These are phyloP conservation scores for Colletotrichum coccodes DNA, from an alignment of 2,329 filamentous ascomycete genomes.

Conservation along the genomic window DNA sequence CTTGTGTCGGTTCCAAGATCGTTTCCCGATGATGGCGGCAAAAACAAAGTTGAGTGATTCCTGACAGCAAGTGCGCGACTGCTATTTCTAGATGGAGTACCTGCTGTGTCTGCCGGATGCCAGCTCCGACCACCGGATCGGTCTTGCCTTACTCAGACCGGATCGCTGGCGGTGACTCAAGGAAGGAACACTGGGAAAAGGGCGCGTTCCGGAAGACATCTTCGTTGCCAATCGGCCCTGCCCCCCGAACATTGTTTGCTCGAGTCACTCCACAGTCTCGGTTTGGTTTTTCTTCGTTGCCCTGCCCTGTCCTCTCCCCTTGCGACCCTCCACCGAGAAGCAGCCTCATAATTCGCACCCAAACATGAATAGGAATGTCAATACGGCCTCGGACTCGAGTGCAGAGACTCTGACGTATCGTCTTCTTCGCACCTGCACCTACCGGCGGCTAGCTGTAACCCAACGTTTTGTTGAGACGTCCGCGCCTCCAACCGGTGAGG, in stretches of 20 bases:
- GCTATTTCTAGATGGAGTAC: constrained; percentile 20
- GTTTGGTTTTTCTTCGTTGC: neutral
- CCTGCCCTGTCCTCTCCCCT: neutral
- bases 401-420: neutral
- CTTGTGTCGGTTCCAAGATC: neutral
- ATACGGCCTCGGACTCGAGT: neutral
- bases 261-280: constrained; percentile 21
- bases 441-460: neutral
- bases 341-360: neutral
- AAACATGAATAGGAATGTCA: neutral
- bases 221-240: constrained; percentile 25
- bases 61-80: neutral
- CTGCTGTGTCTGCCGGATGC: neutral
- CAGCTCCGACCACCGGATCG: constrained; percentile 27
- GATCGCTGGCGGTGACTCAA: neutral
- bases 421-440: neutral
- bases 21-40: neutral
- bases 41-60: neutral
- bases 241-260: constrained; percentile 6
- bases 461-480: constrained; percentile 26
- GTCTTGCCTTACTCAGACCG: neutral
- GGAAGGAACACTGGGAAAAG: constrained; percentile 3
- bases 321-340: neutral
- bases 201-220: neutral
- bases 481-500: constrained; percentile 24